These are phyloP conservation scores for Limonium bicolor DNA, from an alignment of 148 eudicot species.

Conservation along the genomic window DNA sequence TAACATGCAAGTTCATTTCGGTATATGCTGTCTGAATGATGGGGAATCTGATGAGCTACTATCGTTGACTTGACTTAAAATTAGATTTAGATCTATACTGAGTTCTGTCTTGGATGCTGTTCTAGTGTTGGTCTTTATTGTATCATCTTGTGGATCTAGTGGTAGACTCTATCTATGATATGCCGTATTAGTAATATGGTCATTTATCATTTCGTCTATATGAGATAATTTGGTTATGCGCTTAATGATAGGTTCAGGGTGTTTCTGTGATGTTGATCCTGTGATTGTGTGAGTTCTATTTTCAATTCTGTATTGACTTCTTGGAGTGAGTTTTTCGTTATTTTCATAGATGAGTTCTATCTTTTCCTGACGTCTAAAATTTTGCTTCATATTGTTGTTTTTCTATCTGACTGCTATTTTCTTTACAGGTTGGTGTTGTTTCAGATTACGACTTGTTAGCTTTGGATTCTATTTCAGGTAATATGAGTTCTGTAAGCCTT, in stretches of 20 bases:
- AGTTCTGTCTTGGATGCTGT: no score
- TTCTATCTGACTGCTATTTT: neutral
- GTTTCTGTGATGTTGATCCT: neutral
- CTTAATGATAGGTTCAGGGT: slow-evolving; percentile 1
- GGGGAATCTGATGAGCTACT: no score
- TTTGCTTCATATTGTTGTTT: neutral
- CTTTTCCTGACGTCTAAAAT: neutral
- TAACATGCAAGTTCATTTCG: no score
- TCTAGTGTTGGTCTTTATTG: no score
- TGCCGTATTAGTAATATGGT: no score
- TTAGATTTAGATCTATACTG: no score
- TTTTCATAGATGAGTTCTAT: no score
- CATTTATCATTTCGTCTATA: neutral
- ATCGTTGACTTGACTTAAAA: no score
- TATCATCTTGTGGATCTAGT: no score
- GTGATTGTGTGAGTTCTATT: neutral
- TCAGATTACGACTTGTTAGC: slow-evolving; percentile 91
- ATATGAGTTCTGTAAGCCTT: neutral
- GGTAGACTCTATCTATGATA: no score
- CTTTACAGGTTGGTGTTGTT: slow-evolving; percentile 95
- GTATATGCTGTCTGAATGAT: no score
- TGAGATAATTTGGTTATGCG: neutral
- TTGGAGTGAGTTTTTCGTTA: no score
- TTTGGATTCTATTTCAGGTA: slow-evolving; percentile 91
- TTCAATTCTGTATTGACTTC: neutral